These are phyloP conservation scores for Vicia villosa DNA, from an alignment of 306 rosid species.

Conservation along the genomic window DNA sequence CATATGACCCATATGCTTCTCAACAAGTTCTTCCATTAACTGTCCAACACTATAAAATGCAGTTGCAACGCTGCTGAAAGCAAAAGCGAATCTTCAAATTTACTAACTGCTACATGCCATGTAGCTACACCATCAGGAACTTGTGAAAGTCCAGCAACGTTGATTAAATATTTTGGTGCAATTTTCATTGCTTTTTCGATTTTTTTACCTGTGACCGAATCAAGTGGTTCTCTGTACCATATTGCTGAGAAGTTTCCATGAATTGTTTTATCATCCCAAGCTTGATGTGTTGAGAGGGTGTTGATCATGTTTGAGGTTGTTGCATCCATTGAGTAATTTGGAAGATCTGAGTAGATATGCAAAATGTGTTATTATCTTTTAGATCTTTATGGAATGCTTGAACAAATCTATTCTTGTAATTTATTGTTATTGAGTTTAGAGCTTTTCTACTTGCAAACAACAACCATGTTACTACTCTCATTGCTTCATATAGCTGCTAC, in stretches of 20 bases:
- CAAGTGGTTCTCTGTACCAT: slow-evolving; percentile 94
- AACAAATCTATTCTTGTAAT: slow-evolving; percentile 88
- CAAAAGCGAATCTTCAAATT: slow-evolving; percentile 85
- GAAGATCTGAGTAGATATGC: slow-evolving; percentile 85
- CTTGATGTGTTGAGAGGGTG: slow-evolving; percentile 50
- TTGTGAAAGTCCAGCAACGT: slow-evolving; percentile 83
- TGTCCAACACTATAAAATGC: slow-evolving; percentile 95
- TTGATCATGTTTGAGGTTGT: slow-evolving; percentile 37
- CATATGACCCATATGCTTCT: slow-evolving; percentile 86
- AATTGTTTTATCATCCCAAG: slow-evolving; percentile 66
- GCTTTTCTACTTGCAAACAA: slow-evolving; percentile 87
- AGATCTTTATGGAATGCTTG: slow-evolving; percentile 95
- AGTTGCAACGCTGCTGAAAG: slow-evolving; percentile 95
- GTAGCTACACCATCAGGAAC: slow-evolving; percentile 96
- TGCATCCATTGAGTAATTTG: slow-evolving; percentile 80
- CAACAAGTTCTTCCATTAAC: slow-evolving; percentile 92
- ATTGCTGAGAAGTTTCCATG: slow-evolving; percentile 78
- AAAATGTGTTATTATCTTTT: slow-evolving; percentile 81
- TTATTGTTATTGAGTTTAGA: slow-evolving; percentile 89
- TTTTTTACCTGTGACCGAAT: slow-evolving; percentile 80
- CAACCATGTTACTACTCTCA: slow-evolving; percentile 90
- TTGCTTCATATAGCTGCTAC: slow-evolving; percentile 86
- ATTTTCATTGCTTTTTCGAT: slow-evolving; percentile 81
- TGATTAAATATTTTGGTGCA: slow-evolving; percentile 85
- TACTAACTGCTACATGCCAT: slow-evolving; percentile 98